Evolutionary conservation across 164 flowering plant species (phyloP), one percentile per base, ranked within the genome.

Genomic region (Liriodendron chinense): DNA sequence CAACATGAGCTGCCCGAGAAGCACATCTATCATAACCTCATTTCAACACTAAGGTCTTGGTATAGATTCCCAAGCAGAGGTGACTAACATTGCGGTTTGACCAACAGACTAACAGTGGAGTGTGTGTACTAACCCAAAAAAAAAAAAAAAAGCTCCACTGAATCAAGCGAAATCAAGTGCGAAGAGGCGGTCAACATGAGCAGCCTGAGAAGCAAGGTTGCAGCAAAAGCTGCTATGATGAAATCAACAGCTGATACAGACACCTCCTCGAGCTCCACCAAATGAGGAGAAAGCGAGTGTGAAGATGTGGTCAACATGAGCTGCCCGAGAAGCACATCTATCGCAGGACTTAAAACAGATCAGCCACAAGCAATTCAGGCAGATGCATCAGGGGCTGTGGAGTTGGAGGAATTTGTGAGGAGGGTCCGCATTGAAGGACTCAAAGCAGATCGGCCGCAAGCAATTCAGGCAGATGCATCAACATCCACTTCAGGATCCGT

Each of bases 151-250:
- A 34, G 43, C 43, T 34, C 43, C 43, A 34, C 6, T 34, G 43
- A 82, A 69, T 87, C 93, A 7, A 88, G 91, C 47, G 89, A 90
- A 28, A 73, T 84, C 49, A 92, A 90, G 12, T 84, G 89, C 64
- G 84, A 70, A 16, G 79, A 89, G 73, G 89, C 85, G 56, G 75
- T 91, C 18, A 77, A 84, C 84, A 82, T 86, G 88, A 80, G 68
- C 64, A 9, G 71, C 75, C 70, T 86, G 12, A 78, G 84, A 76
- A 78, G 34, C 12, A 73, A 65, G 20, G 21, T 49, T 18, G 72
- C 20, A 13, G 71, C 57, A 20, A 56, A 65, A 57, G 43, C 43
- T 5, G 6, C 43, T 34, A 4, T 2, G 43, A 34, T 34, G 66
- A 65, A 63, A n/a, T 9, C 59, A 57, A 47, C 24, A 63, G 77